Percentiles rank a stretch among this genome's conserved stretches.
These are phyloP conservation scores for Myotisia sp. DNA, from an alignment of 2,329 filamentous ascomycete genomes.

Conservation along the genomic window DNA sequence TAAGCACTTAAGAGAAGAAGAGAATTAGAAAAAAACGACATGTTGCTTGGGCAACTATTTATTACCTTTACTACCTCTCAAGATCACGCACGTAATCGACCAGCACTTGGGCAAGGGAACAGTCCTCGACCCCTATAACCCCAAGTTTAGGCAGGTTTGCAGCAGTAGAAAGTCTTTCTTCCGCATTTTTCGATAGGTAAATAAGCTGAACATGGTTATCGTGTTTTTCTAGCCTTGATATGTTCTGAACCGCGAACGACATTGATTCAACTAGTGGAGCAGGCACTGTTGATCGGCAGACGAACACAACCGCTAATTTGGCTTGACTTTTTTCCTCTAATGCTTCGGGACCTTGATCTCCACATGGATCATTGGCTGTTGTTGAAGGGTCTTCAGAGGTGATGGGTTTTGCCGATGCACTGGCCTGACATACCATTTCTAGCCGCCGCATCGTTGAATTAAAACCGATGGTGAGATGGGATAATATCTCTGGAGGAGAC, in stretches of 20 bases:
- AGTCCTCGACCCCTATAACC: slow-evolving; percentile 5
- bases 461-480: slow-evolving; percentile 7
- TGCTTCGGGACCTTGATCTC: too few species aligned
- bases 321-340: too few species aligned
- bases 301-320: slow-evolving; percentile 14
- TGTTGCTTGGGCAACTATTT: too few species aligned
- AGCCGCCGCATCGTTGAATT: slow-evolving; percentile 7
- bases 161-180: slow-evolving; percentile 3
- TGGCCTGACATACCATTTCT: slow-evolving; percentile 2
- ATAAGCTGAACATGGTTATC: slow-evolving; percentile 20
- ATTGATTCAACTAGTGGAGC: slow-evolving; percentile 15
- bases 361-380: too few species aligned
- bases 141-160: slow-evolving; percentile 5
- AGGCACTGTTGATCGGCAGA: slow-evolving; percentile 12
- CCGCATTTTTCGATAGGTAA: slow-evolving; percentile 15
- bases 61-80: too few species aligned
- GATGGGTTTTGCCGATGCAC: too few species aligned
- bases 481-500: slow-evolving; percentile 3
- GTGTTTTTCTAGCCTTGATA: slow-evolving; percentile 9
- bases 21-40: too few species aligned
- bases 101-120: slow-evolving; percentile 4
- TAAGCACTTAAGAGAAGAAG: too few species aligned
- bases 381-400: too few species aligned
- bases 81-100: slow-evolving; percentile 8
- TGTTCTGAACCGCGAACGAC: slow-evolving; percentile 13